Percentiles rank a stretch among this genome's conserved stretches.
Conservation (phyloP, 192 early-diverging fungal genomes). For the Cladochytrium replicatum region DNA sequence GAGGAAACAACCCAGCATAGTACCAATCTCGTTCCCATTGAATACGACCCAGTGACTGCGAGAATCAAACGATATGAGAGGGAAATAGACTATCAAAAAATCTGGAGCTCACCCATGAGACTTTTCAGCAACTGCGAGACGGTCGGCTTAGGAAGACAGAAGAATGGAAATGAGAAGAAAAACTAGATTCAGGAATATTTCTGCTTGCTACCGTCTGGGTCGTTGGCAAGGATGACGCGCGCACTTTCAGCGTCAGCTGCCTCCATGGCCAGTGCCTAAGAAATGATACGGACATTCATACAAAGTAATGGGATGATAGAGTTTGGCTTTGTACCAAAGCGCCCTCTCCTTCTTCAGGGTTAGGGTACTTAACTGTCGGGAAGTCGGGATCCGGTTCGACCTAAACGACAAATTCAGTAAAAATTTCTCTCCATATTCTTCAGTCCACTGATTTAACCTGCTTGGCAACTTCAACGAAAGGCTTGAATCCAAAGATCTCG, state of each 20-base stretch:
- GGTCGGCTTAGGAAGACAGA: conserved; percentile 45
- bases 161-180: background rate
- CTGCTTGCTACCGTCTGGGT: conserved; percentile 59
- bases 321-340: conserved; percentile 44
- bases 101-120: conserved; percentile 28
- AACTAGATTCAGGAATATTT: too few species aligned
- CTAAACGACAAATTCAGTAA: background rate
- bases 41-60: conserved; percentile 68
- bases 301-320: background rate
- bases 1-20: conserved; percentile 60
- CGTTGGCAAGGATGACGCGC: conserved; percentile 76
- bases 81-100: background rate
- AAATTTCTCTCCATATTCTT: background rate
- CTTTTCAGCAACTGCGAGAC: conserved; percentile 81
- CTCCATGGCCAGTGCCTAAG: conserved; percentile 52
- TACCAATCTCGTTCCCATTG: conserved; percentile 84
- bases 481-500: conserved; percentile 56
- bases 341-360: conserved; percentile 77
- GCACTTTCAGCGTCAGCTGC: conserved; percentile 47
- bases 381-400: conserved; percentile 77
- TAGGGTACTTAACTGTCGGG: conserved; percentile 51
- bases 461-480: conserved; percentile 51
- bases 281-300: background rate
- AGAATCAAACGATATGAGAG: background rate
- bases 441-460: conserved; percentile 33